Percentiles rank a stretch among this genome's conserved stretches.
Conservation (phyloP, 805 yeast genomes). For the Myxozyma mucilagina region DNA sequence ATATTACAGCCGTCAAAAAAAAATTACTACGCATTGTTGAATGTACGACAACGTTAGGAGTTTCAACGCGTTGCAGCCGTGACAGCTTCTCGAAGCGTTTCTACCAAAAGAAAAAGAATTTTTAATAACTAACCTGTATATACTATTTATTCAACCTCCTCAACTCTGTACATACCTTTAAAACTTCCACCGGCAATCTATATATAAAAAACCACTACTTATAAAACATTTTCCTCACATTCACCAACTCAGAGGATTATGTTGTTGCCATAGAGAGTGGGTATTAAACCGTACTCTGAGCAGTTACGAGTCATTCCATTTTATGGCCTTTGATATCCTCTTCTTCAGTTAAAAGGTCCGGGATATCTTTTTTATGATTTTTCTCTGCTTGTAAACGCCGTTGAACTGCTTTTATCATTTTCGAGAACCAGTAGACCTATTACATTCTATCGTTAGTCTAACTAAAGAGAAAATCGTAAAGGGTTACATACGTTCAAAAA, state of each 20-base stretch:
- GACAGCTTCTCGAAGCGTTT: too few relatives aligned
- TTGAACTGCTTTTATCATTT: constrained; percentile 73
- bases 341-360: constrained; percentile 20
- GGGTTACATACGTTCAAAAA: constrained; percentile 51
- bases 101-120: too few relatives aligned
- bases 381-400: constrained; percentile 17
- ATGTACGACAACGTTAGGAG: not conserved
- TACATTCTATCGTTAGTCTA: not conserved
- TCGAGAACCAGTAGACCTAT: constrained; percentile 73
- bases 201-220: too few relatives aligned
- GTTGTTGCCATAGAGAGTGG: not conserved
- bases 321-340: constrained; percentile 28
- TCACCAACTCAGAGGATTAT: too few relatives aligned
- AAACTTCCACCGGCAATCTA: too few relatives aligned
- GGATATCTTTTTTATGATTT: constrained; percentile 5
- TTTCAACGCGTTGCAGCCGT: too few relatives aligned
- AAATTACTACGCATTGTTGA: not conserved
- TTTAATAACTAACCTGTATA: too few relatives aligned
- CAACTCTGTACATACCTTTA: too few relatives aligned
- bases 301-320: constrained; percentile 17
- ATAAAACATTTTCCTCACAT: too few relatives aligned
- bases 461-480: not conserved
- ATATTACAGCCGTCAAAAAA: too few relatives aligned
- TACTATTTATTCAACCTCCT: too few relatives aligned
- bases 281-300: constrained; percentile 2